Evolutionary conservation across 208 protist species (phyloP), one percentile per base, ranked within the genome.

Genomic region (Spongospora subterranea): DNA sequence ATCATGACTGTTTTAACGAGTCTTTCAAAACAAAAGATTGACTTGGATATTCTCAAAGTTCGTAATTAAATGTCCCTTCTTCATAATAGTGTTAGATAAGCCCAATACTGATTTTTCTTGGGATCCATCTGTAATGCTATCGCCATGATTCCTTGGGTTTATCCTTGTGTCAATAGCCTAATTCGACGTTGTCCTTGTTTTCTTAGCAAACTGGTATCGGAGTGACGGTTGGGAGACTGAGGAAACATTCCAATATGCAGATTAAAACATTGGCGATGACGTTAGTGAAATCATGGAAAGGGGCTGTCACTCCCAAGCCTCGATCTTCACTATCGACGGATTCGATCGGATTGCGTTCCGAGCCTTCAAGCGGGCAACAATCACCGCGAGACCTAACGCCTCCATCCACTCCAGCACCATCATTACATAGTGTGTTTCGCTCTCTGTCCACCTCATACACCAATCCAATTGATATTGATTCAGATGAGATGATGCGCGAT

Each of bases 251-350:
- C 35, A 82, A 43, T 82, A 20, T 45, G n/a, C n/a, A 82, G 40
- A 82, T 82, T n/a, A 6, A n/a, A 43, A 43, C 40, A 35, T 17
- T 43, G n/a, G 71, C 71, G 6, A 20, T 43, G 13, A 39, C n/a
- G 71, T n/a, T 82, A 35, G 71, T 82, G 40, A 82, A 82, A n/a
- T 45, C 71, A 43, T 82, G 71, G 71, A 82, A 82, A 35, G n/a
- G n/a, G 17, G 17, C n/a, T 43, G 40, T 82, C 35, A 43, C 17
- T 29, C 20, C 54, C 17, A 29, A 17, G 54, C 54, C 54, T n/a
- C n/a, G n/a, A n/a, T n/a, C n/a, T n/a, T n/a, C n/a, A n/a, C n/a
- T n/a, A n/a, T n/a, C n/a, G n/a, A n/a, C n/a, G n/a, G n/a, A n/a
- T n/a, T n/a, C n/a, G n/a, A n/a, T n/a, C n/a, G n/a, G n/a, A n/a